Evolutionary conservation across 1,139 yeast genomes (phyloP).

Genomic region (Casaregolazyma lundiana): DNA sequence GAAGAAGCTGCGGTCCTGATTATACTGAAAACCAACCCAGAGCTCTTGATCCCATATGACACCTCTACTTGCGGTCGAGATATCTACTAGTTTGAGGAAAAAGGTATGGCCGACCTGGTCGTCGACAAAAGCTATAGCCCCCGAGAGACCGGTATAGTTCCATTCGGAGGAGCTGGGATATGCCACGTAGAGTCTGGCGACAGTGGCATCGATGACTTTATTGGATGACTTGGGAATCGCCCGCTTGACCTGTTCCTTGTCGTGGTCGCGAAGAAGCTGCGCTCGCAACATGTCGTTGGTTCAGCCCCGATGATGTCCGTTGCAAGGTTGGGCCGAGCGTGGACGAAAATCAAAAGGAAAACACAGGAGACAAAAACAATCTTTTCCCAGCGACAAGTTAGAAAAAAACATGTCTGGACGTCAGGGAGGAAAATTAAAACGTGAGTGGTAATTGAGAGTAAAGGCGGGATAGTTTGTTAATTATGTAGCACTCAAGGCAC

Average conservation of each 20-base stretch:
- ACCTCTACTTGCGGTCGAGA: slow-evolving; percentile 65
- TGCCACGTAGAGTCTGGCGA: slow-evolving; percentile 85
- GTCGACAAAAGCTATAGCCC: slow-evolving; percentile 83
- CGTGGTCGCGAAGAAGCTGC: slow-evolving; percentile 53
- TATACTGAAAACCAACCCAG: slow-evolving; percentile 79
- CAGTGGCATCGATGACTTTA: slow-evolving; percentile 84
- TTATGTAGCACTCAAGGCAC: slow-evolving; percentile 35
- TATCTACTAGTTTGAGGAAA: slow-evolving; percentile 82
- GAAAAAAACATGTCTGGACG: slow-evolving; percentile 42
- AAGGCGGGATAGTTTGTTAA: not conserved
- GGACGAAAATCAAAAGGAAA: too few relatives aligned
- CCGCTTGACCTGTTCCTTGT: slow-evolving; percentile 83
- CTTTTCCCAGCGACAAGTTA: too few relatives aligned
- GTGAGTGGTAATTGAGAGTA: slow-evolving; percentile 30
- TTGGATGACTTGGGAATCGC: slow-evolving; percentile 85
- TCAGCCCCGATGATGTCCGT: not conserved
- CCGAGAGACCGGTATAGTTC: slow-evolving; percentile 84
- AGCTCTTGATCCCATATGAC: slow-evolving; percentile 97
- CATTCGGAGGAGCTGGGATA: slow-evolving; percentile 78
- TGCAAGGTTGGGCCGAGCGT: slow-evolving; percentile 7
- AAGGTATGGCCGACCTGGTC: slow-evolving; percentile 93
- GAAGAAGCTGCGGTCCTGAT: slow-evolving; percentile 91
- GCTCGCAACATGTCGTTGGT: slow-evolving; percentile 9
- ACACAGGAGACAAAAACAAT: not conserved
- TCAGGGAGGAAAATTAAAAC: slow-evolving; percentile 43